Evolutionary conservation across 306 rosid species (phyloP), one percentile per base, ranked within the genome.

Genomic region (Quercus mongolica): DNA sequence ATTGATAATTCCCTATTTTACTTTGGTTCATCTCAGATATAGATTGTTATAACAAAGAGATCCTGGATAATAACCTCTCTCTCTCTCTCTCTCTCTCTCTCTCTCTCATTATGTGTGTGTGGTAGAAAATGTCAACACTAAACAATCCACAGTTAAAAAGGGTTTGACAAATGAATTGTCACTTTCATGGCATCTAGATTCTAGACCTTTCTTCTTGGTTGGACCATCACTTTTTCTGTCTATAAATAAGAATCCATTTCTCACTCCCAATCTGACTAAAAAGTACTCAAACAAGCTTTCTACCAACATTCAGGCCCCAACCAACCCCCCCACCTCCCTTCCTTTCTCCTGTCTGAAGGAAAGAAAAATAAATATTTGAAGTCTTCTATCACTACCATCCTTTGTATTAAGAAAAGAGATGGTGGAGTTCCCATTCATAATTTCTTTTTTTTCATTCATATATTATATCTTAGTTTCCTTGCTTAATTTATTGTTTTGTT

Each of bases 161-260:
- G 44, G 19, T 73, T 25, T 28, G 79, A 75, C 76, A 81, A 84
- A 49, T 86, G 84, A 70, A 67, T 41, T 68, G 87, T 88, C 84
- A 74, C 82, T 86, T 79, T 89, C 91, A 57, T 14, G 71, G 74
- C 49, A 54, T 85, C 94, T 85, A 88, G 92, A 88, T 78, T 85
- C 94, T 82, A 88, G 92, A 88, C 78, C 77, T 74, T 89, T 91
- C 94, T 84, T 72, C 81, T 74, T 44, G 56, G 51, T 83, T 74
- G 56, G 82, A 80, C 87, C 81, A 83, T 79, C 69, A 52, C 63
- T 73, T 80, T 74, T 62, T 56, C 21, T 44, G 69, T 61, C 86
- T 91, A 91, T 91, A 87, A 86, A 86, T 84, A 83, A 73, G 33
- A 26, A 75, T 71, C 80, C 74, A 25, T 74, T 74, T 44, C 41